Conservation (phyloP, 805 yeast genomes). For the Peterozyma xylosa region DNA sequence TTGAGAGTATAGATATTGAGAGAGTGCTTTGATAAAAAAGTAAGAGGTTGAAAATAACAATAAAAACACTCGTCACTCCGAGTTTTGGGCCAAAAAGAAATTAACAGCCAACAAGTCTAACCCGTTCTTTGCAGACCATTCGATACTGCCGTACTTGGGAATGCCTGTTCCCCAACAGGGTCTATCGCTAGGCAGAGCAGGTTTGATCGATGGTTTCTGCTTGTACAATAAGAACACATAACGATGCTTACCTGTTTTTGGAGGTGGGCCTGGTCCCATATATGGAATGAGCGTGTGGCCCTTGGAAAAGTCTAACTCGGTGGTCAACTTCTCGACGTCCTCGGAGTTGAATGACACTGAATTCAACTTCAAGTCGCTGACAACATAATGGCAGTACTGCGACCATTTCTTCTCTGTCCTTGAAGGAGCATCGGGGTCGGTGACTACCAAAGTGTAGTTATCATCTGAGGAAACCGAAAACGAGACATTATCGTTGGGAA, state of each 20-base stretch:
- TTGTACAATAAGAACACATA: conserved; percentile 73
- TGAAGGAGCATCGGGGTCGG: conserved; percentile 95
- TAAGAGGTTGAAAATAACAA: too few species aligned
- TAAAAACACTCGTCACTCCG: conserved; percentile 13
- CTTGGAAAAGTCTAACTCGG: conserved; percentile 22
- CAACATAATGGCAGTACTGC: conserved; percentile 74
- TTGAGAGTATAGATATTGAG: too few species aligned
- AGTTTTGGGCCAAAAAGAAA: conserved; percentile 76
- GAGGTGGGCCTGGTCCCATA: conserved; percentile 87
- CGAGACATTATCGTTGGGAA: conserved; percentile 29
- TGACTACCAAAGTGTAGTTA: conserved; percentile 65
- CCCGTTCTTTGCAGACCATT: conserved; percentile 62
- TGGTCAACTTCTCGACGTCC: conserved; percentile 23
- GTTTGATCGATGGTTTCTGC: conserved; percentile 36
- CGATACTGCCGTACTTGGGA: conserved; percentile 71
- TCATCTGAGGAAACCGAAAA: conserved; percentile 36
- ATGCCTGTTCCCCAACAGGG: conserved; percentile 83
- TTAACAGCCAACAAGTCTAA: conserved; percentile 66
- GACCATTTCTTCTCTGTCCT: conserved; percentile 80
- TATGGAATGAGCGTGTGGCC: conserved; percentile 48
- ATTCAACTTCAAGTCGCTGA: conserved; percentile 43
- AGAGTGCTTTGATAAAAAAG: too few species aligned
- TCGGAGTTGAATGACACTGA: conserved; percentile 25
- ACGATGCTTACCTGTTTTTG: conserved; percentile 78
- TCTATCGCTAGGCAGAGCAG: conserved; percentile 41